Evolutionary conservation across 371 early-diverging fungal species (phyloP), one percentile per base, ranked within the genome.

Genomic region (Chytridiales sp.): DNA sequence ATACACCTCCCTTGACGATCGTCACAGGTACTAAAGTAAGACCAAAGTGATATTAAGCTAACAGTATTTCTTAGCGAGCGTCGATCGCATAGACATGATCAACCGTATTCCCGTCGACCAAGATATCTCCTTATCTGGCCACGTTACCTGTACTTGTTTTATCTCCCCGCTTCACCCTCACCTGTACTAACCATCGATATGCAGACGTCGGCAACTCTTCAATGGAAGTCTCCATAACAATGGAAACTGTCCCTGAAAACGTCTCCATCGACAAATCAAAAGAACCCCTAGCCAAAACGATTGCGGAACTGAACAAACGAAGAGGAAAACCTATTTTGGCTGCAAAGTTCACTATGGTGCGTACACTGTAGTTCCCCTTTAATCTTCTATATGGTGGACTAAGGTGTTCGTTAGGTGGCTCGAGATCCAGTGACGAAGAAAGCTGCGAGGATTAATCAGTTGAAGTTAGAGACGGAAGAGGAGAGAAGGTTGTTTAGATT

Each of bases 281-380:
- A 9, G 24, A 19, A 11, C 43, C 43, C 27, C 11, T 59, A 0
- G 34, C 22, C 19, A 57, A 24, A 46, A 74, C 15, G 68, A 64
- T 15, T 52, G 52, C 58, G 5, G 49, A 5, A 24, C 54, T 47
- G 68, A 68, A 34, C 40, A 5, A 19, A 13, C 9, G 6, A 9
- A 55, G 55, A 24, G 50, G 61, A 38, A 41, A 67, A 3, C 39
- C 59, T 1, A 82, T 90, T 34, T 68, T 92, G 17, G 81, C 81
- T 11, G 91, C 93, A 11, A 81, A 90, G 46, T 90, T 96, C 69
- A 91, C 90, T 19, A 94, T 96, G 94, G 96, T 91, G 27, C n/a
- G n/a, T n/a, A n/a, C 6, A 41, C 8, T 30, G 2, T 4, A 34
- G 15, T 38, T 31, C 17, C 51, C 43, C 19, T 22, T 32, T 21